Conservation (phyloP, 768 basidiomycete species). For the Leccinum rimulosum region DNA sequence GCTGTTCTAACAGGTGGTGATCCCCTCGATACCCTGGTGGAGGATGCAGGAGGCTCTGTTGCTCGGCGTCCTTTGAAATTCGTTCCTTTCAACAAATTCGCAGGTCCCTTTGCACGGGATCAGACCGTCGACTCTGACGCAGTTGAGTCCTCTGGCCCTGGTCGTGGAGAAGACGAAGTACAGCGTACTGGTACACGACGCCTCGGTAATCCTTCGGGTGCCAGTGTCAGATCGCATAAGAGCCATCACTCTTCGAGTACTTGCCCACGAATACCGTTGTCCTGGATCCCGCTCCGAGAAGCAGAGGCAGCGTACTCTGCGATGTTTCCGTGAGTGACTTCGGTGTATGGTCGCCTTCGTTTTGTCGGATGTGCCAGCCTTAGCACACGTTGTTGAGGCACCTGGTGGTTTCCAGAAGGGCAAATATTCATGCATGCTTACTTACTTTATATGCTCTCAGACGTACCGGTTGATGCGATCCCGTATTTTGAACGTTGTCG, state of each 20-base stretch:
- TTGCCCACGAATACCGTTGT: slow-evolving; percentile 17
- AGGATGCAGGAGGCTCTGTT: slow-evolving; percentile 7
- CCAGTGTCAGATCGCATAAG: slow-evolving; percentile 4
- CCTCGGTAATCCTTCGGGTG: not conserved
- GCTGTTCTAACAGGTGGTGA: slow-evolving; percentile 27
- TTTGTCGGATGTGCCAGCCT: slow-evolving; percentile 4
- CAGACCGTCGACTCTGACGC: not conserved
- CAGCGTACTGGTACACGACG: not conserved
- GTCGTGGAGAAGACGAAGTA: not conserved
- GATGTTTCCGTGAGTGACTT: slow-evolving; percentile 26
- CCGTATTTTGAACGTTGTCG: not conserved
- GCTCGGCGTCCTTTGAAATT: slow-evolving; percentile 27
- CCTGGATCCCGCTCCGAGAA: slow-evolving; percentile 25
- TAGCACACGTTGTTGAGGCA: not conserved
- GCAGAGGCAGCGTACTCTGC: slow-evolving; percentile 27
- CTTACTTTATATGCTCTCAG: not conserved
- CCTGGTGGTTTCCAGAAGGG: not conserved
- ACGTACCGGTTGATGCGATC: not conserved
- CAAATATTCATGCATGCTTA: not conserved
- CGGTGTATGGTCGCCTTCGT: not conserved
- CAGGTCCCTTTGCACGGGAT: not conserved
- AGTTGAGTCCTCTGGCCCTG: not conserved
- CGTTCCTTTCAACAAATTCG: slow-evolving; percentile 26
- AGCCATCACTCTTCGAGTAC: not conserved
- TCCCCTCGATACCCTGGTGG: slow-evolving; percentile 17